Evolutionary conservation across 2,329 filamentous ascomycete genomes (phyloP), one percentile per base, ranked within the genome.

Genomic region (Escovopsis weberi): DNA sequence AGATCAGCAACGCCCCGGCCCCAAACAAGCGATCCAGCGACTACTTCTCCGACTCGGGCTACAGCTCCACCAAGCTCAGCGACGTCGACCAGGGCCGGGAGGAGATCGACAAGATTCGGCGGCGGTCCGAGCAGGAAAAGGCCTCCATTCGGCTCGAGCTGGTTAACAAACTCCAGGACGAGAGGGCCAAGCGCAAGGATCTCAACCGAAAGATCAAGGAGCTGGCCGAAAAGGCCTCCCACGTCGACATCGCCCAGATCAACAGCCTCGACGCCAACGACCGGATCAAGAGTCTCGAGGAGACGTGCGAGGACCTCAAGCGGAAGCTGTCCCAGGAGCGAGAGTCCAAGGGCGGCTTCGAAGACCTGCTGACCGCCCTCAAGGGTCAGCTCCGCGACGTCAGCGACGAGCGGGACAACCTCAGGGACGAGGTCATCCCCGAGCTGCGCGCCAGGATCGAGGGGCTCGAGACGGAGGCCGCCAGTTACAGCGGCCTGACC

Each of bases 31-130:
- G 89, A 47, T 93, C 85, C 9, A 96, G 91, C 63, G 91, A 98
- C 63, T 96, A 98, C 65, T 98, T 91, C 59, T 98, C 91, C 2
- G 91, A 98, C 60, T 94, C 88, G 6, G 91, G 91, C 30, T 82
- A 85, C 45, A 89, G 86, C 59, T 89, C 86, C 1, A 74, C 85
- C 42, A 83, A 86, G 54, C 82, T 80, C 55, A 80, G 82, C 47
- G 81, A 85, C 38, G 67, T 67, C 46, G 77, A 80, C 45, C 68
- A 74, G 37, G 69, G 67, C 30, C 72, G 70, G 40, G 76, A 80
- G 54, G 85, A 95, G 58, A 67, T 95, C 32, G 85, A 94, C 47
- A 85, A 79, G 59, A 71, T 91, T 38, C 82, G 88, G 53, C 75
- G 91, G 50, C 80, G 80, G 51, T 79, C 84, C 2, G 89, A 96